Percentiles rank a stretch among this genome's conserved stretches.
Evolutionary conservation across 306 rosid genomes (phyloP).

Genomic region (Amphicarpaea edgeworthii): DNA sequence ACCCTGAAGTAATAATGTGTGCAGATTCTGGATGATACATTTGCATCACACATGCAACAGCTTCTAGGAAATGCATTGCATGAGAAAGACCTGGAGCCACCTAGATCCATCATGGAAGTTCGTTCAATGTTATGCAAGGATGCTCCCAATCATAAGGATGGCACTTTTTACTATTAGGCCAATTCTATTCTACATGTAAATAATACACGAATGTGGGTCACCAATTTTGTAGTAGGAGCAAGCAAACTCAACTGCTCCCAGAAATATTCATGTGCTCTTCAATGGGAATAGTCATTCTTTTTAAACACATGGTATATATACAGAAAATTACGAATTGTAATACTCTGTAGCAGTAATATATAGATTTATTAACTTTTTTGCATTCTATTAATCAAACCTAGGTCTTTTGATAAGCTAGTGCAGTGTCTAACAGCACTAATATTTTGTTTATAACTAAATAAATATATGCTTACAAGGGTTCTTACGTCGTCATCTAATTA

Average conservation of each 20-base stretch:
- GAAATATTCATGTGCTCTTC: constrained; percentile 26
- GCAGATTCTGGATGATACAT: constrained; percentile 88
- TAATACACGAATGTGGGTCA: constrained; percentile 37
- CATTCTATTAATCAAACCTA: constrained; percentile 9
- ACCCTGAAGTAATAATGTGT: constrained; percentile 11
- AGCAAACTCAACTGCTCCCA: constrained; percentile 75
- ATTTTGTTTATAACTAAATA: background rate
- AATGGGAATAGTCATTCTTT: constrained; percentile 1
- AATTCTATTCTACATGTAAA: constrained; percentile 47
- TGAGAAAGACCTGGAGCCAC: constrained; percentile 85
- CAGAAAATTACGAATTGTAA: constrained; percentile 31
- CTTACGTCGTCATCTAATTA: background rate
- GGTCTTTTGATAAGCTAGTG: background rate
- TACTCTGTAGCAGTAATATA: constrained; percentile 30
- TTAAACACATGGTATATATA: constrained; percentile 16
- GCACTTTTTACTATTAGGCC: constrained; percentile 61
- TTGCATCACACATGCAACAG: constrained; percentile 95
- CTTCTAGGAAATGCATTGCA: constrained; percentile 84
- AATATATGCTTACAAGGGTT: background rate
- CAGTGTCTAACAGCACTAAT: constrained; percentile 2
- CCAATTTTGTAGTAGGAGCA: constrained; percentile 70
- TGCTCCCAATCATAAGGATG: constrained; percentile 71
- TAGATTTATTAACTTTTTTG: constrained; percentile 6
- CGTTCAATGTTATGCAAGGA: constrained; percentile 93
- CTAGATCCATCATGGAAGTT: constrained; percentile 86